Base-by-base conservation (phyloP, 495 filamentous ascomycete species). In the Collariella sp. region DNA sequence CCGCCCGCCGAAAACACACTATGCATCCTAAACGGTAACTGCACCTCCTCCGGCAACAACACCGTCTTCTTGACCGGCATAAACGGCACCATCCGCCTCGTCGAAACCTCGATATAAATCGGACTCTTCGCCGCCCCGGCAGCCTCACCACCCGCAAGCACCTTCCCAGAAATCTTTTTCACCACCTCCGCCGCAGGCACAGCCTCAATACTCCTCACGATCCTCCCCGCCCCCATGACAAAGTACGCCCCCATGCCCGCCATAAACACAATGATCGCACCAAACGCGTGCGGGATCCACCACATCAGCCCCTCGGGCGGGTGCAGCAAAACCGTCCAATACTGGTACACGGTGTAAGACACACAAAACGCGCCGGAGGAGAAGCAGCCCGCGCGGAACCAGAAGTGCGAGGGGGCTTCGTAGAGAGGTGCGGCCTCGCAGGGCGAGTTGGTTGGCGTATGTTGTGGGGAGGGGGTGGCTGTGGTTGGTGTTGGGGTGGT, bases 331-430 rank as follows among this genome's bases (percentile, higher is more conserved):
- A 72, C 66, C 40, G 64, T 26, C 59, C 76, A 77, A 46, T 78
- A 80, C 59, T 82, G 76, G 62, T 75, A 79, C 51, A 70, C 70
- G 11, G 80, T 72, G 56, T 80, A 83, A 13, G 68, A 61, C 49
- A 85, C 72, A 67, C 80, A 85, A 64, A 82, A 83, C 20, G 69
- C 55, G 6, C 74, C 72, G 15, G 80, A 69, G 34, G 68, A 62
- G 62, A 84, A 83, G 62, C 78, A 77, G 34, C 78, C 76, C 38
- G 78, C 50, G 33, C 80, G 65, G 67, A 80, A 86, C 59, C 72
- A 67, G 49, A 74, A 73, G 57, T 87, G 82, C 5, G 83, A 82
- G 5, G 76, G 81, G 0, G 79, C 75, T 53, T 81, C 70, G 71
- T 83, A 89, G 31, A 88, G 68, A 0, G 7, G 75, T 79, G 20